Base-by-base conservation (phyloP, 2,329 filamentous ascomycete genomes). In the Fusarium nelsonii region DNA sequence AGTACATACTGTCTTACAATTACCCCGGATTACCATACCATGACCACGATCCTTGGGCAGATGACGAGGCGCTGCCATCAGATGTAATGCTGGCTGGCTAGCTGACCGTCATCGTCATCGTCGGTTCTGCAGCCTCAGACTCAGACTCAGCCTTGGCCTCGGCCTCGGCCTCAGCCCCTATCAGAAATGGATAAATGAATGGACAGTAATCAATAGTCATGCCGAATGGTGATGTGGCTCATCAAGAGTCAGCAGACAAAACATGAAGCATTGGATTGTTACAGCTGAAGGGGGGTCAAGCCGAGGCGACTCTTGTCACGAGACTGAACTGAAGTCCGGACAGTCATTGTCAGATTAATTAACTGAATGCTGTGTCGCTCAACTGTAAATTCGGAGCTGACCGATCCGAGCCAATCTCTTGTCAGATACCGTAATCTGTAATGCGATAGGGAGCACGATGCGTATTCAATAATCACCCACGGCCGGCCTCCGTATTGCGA, bases 371-470 rank as follows among this genome's bases (percentile, higher is more conserved):
- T 36, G 20, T 37, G 41, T 59, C 46, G 48, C 48, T 51, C 36
- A 39, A 39, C 51, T 44, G 37, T 56, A 23, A 33, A 58, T 30
- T 43, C 46, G 55, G 60, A 50, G 46, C 34, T 60, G 65, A 58
- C 34, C 36, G 51, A 40, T 30, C 62, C 66, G 62, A 63, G n/a
- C 60, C 65, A 71, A 63, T 70, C 65, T 63, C 15, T 34, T 32
- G 18, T 34, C 32, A 40, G 43, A 49, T 39, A 52, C 41, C 30
- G 34, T 32, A 46, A 23, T 23, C 23, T 23, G 23, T 23, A 23
- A 23, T 23, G 23, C 23, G 23, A 6, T 23, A 23, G 23, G 23
- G 23, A 23, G 4, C 23, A 23, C 37, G 34, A 48, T 52, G 34
- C 32, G 51, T 52, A 43, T n/a, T 41, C 55, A 59, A 18, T 61